These are phyloP conservation scores for Microdochium trichocladiopsis DNA, from an alignment of 2,329 filamentous ascomycete species.

Conservation along the genomic window DNA sequence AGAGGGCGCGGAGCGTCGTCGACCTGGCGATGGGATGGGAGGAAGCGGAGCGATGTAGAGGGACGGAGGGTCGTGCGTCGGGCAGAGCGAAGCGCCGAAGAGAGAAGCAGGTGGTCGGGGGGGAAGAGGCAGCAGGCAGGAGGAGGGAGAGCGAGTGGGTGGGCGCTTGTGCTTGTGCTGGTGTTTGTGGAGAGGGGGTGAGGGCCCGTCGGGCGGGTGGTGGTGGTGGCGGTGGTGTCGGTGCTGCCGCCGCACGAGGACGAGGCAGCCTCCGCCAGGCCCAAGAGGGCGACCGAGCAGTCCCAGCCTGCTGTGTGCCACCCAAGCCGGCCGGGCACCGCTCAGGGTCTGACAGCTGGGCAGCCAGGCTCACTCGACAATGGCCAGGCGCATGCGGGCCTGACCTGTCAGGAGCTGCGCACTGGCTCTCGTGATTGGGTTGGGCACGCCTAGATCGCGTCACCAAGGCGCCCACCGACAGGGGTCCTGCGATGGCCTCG, in stretches of 20 bases:
- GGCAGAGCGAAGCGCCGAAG: constrained; percentile 10
- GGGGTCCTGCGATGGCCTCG: background rate
- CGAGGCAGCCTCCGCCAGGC: background rate
- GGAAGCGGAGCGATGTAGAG: constrained; percentile 8
- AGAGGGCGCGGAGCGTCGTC: constrained; percentile 12
- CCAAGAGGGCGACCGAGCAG: constrained; percentile 1
- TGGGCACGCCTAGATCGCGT: background rate
- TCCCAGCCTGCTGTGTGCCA: background rate
- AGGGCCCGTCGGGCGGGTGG: background rate
- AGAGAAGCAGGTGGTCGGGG: constrained; percentile 17
- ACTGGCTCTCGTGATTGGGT: background rate
- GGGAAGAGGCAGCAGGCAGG: constrained; percentile 15
- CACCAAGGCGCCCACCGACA: background rate
- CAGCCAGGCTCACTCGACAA: background rate
- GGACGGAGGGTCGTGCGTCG: constrained; percentile 4
- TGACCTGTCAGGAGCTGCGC: background rate
- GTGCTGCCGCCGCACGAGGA: too few species aligned
- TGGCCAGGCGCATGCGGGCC: too few species aligned
- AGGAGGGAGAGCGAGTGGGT: constrained; percentile 11
- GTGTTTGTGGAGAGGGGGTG: constrained; percentile 1
- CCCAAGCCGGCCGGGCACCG: background rate
- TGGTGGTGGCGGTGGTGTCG: background rate
- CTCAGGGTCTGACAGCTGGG: background rate
- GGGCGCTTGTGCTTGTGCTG: constrained; percentile 11
- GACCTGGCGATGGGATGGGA: constrained; percentile 7